Evolutionary conservation across 768 basidiomycete species (phyloP), one percentile per base, ranked within the genome.

Genomic region (Sporobolomyces phaffii): DNA sequence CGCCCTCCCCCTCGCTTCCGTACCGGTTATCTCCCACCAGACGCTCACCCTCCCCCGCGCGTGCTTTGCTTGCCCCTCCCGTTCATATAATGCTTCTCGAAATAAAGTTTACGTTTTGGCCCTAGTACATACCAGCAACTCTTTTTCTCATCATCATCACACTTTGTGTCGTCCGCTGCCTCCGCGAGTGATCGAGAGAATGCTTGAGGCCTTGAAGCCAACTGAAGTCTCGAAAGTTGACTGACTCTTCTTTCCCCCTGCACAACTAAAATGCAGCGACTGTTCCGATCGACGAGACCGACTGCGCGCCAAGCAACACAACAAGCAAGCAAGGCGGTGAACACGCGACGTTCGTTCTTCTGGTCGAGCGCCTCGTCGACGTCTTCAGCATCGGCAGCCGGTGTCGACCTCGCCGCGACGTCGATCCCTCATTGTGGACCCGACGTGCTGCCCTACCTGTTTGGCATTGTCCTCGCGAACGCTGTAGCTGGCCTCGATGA

Each of bases 401-500:
- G 51, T 31, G 40, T 61, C 31, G 69, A 62, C 0, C 69, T 70
- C 24, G 60, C 49, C 1, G 24, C 69, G 13, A 22, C 24, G 40
- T 65, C 64, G 18, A 49, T 70, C 34, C 69, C 69, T 9, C 26
- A 43, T 31, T 48, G 58, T 49, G 45, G 22, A 24, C 40, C 41
- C 0, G 26, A 38, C 28, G 36, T 70, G 11, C 51, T 70, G 11
- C 64, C 64, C 3, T 31, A 53, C 8, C 44, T 70, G 14, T 61
- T 65, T n/a, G 64, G 64, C 4, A 38, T 68, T 26, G 51, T 63
- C n/a, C 56, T 65, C 40, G 57, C 60, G 3, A 34, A 62, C 38
- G 44, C 68, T 26, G 48, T 38, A 45, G 60, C n/a, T n/a, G n/a
- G n/a, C n/a, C n/a, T n/a, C n/a, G n/a, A 62, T 20, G 64, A 65